Evolutionary conservation across 202 grass and related monocot species (phyloP), one percentile per base, ranked within the genome.

Genomic region (Carex arenaria): DNA sequence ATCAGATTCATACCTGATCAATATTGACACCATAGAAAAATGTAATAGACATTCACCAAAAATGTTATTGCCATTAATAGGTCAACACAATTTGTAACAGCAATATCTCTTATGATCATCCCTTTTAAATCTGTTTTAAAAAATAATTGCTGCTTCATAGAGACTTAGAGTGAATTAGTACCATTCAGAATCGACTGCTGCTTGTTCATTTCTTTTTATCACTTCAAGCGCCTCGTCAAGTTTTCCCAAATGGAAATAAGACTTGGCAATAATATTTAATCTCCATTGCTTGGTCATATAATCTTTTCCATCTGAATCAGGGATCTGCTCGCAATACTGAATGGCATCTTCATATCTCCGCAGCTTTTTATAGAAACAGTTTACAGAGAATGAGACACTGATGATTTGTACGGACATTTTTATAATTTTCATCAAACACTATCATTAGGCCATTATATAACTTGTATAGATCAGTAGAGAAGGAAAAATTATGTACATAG

Each of bases 171-270:
- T 22, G 56, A 54, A 22, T 84, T 40, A 83, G 70, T 90, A 92
- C 92, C 84, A 89, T 81, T 89, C 89, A 78, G 34, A 81, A 60
- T 42, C 86, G 20, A 84, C 59, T 85, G 74, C 76, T 80, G 84
- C 78, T 87, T 91, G 83, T 57, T 86, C 87, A 81, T 90, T 81
- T 77, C 88, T 95, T 83, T 88, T 98, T 74, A 94, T 53, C 36
- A 90, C 89, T 64, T 85, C 90, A 72, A 91, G 66, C 67, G 95
- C 89, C 72, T 98, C 90, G 53, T 94, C 92, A 68, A 98, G 88
- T 72, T 89, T 98, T 80, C 92, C 95, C 81, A 90, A 89, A 84
- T 91, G 92, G 82, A 97, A 97, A 91, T 91, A 93, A 19, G 95
- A 93, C 85, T 93, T 93, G 8, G 89, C 87, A 69, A 94, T 89